Evolutionary conservation across 176 grass and related monocot species (phyloP).

Genomic region (Cenchrus fungigraminus): DNA sequence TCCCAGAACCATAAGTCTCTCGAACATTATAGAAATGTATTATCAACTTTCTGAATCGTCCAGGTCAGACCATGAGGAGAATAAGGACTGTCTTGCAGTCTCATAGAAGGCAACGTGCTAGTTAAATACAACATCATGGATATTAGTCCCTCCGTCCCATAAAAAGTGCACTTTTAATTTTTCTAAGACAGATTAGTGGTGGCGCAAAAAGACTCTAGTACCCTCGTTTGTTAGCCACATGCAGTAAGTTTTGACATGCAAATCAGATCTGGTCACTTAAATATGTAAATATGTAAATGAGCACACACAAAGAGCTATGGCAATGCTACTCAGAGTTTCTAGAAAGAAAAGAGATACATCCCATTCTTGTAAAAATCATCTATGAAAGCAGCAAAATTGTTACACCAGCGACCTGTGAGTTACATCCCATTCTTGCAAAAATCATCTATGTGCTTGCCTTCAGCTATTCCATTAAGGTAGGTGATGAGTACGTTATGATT

Average conservation of each 20-base stretch:
- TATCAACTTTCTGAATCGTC: not conserved
- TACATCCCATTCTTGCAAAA: too few species aligned
- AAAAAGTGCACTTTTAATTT: too few species aligned
- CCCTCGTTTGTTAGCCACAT: too few species aligned
- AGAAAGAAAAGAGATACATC: not conserved
- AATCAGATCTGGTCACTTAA: too few species aligned
- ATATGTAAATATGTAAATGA: not conserved
- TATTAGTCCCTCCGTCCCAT: too few species aligned
- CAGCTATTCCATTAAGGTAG: not conserved
- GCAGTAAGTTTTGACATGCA: too few species aligned
- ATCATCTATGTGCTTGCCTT: not conserved
- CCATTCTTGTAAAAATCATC: not conserved
- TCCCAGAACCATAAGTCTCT: not conserved
- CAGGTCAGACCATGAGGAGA: not conserved
- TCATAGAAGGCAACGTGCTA: not conserved
- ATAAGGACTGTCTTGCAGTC: not conserved
- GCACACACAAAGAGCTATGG: not conserved
- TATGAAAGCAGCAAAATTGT: not conserved
- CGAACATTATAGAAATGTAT: not conserved
- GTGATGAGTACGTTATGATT: not conserved
- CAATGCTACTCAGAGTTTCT: not conserved
- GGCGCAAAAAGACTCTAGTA: too few species aligned
- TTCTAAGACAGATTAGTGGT: too few species aligned
- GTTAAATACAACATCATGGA: not conserved
- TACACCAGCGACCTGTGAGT: not conserved